Evolutionary conservation across 225 moss, liverwort and hornwort species (phyloP).

Genomic region (Marchantia polymorpha): DNA sequence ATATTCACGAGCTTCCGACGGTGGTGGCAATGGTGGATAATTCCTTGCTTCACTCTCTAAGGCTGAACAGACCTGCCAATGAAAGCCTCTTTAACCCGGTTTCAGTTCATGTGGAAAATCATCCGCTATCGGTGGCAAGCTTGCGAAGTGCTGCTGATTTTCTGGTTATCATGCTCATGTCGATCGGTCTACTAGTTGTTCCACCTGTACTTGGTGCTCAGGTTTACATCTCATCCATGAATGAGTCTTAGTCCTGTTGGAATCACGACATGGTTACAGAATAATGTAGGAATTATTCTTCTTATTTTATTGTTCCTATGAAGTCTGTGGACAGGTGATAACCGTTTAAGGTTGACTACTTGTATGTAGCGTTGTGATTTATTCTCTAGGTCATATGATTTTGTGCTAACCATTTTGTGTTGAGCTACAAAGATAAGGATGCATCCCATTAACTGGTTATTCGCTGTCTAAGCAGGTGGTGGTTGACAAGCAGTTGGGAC

Average conservation of each 20-base stretch:
- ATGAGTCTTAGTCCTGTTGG: neutral
- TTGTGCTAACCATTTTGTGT: no score
- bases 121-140: conserved; percentile 67
- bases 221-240: conserved; percentile 38
- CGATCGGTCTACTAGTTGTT: conserved; percentile 66
- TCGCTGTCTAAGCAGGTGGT: conserved; percentile 54
- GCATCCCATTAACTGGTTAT: no score
- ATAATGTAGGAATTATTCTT: neutral
- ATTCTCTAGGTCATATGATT: no score
- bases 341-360: no score
- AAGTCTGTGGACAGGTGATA: no score
- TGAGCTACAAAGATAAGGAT: no score
- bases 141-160: conserved; percentile 48
- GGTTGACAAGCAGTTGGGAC: conserved; percentile 69
- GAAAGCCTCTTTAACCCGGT: conserved; percentile 46
- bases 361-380: no score
- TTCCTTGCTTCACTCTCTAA: conserved; percentile 58
- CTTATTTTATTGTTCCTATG: no score
- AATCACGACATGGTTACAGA: neutral
- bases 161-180: conserved; percentile 59
- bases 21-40: conserved; percentile 77
- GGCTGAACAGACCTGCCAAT: conserved; percentile 53
- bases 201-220: conserved; percentile 74
- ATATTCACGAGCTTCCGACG: conserved; percentile 71
- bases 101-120: conserved; percentile 61